Base-by-base conservation (phyloP, 371 early-diverging fungal genomes). In the Mortierella polycephala region DNA sequence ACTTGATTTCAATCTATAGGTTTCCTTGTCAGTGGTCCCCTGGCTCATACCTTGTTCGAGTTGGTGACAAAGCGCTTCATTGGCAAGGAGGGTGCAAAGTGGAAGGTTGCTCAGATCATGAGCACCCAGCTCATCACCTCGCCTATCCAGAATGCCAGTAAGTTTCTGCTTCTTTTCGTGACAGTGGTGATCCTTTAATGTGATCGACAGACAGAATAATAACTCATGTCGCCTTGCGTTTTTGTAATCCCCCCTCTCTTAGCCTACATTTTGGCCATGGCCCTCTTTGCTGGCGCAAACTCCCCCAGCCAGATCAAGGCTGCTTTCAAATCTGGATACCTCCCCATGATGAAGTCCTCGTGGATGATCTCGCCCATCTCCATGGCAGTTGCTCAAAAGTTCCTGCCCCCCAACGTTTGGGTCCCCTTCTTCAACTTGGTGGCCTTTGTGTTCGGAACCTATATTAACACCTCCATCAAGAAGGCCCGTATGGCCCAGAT, bases 361-460 rank as follows among this genome's bases (percentile, higher is more conserved):
- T 95, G 94, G 94, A 75, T 89, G 30, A 85, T 95, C 49, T 94
- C 92, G 64, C 96, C 95, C 16, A 44, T 88, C 12, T 85, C 90
- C 11, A 88, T 94, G 86, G 83, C 86, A 39, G 85, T 93, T 76
- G 95, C 96, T 11, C 90, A 92, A 85, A 89, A 88, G 82, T 90
- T 89, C 71, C 74, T 95, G 62, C 88, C 89, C 12, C 92, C 89
- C 40, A 85, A 87, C 58, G 84, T 91, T 52, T 96, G 95, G 95
- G 90, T 94, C n/a, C 95, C 96, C 20, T 96, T 94, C 87, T 96
- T 95, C 86, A 94, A 95, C 83, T 49, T 92, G 16, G 84, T 95
- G 42, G 91, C 91, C 21, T 96, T 95, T 75, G 86, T 85, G 51
- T 93, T 94, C 71, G 94, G 94, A 67, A 91, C 92, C n/a, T 94